Percentiles rank a stretch among this genome's conserved stretches.
Conservation (phyloP, 768 basidiomycete species). For the Boletus edulis region DNA sequence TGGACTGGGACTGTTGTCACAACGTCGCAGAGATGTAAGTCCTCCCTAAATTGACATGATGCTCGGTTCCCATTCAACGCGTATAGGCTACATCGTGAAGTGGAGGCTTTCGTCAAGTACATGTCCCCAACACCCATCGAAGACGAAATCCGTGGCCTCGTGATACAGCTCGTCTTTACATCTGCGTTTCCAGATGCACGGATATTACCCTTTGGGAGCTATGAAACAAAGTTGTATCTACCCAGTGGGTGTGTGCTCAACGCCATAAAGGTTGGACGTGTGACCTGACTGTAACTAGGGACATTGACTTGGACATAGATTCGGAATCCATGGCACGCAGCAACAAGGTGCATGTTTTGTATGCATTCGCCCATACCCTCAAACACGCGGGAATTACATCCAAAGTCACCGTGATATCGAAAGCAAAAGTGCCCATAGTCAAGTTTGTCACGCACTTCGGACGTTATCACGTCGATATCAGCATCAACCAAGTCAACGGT, state of each 20-base stretch:
- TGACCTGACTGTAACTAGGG: slow-evolving; percentile 46
- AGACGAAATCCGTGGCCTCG: slow-evolving; percentile 76
- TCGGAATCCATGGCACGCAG: slow-evolving; percentile 71
- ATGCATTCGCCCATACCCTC: slow-evolving; percentile 74
- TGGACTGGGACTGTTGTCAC: slow-evolving; percentile 70
- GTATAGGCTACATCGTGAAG: slow-evolving; percentile 79
- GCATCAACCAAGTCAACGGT: slow-evolving; percentile 88
- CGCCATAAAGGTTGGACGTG: not conserved
- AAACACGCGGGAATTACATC: slow-evolving; percentile 72
- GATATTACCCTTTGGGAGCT: slow-evolving; percentile 89
- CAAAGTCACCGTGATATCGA: slow-evolving; percentile 84
- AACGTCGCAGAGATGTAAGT: slow-evolving; percentile 86
- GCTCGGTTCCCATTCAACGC: slow-evolving; percentile 2
- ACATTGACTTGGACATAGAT: slow-evolving; percentile 93
- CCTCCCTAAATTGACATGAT: not conserved
- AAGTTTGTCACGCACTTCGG: slow-evolving; percentile 88
- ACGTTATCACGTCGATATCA: slow-evolving; percentile 88
- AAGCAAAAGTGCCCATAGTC: slow-evolving; percentile 94
- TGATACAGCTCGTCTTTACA: slow-evolving; percentile 69
- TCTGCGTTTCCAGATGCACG: slow-evolving; percentile 74
- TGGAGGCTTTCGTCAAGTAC: slow-evolving; percentile 80
- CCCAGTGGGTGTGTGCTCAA: slow-evolving; percentile 72
- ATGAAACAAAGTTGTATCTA: slow-evolving; percentile 89
- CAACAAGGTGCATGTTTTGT: slow-evolving; percentile 67
- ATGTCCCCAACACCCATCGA: slow-evolving; percentile 85